Evolutionary conservation across 2,329 filamentous ascomycete genomes (phyloP).

Genomic region (Talaromyces sp.): DNA sequence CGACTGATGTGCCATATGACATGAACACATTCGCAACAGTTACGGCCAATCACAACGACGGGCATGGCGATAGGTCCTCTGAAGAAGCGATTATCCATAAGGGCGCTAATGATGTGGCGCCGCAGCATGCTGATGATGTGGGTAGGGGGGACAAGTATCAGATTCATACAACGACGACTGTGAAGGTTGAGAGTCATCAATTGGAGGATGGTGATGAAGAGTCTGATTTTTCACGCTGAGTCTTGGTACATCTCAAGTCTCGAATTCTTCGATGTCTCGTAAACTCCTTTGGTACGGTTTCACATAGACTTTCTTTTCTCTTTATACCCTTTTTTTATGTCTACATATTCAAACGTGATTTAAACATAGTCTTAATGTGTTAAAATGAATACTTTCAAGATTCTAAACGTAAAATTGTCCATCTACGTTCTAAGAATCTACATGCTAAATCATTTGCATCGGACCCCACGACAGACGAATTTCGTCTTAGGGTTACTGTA

Average conservation of each 20-base stretch:
- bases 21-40: not conserved
- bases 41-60: not conserved
- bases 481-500: not conserved
- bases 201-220: not conserved
- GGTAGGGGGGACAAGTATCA: not conserved
- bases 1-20: not conserved
- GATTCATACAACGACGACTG: conserved; percentile 21
- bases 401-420: too few species aligned
- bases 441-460: not conserved
- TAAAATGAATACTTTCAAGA: not conserved
- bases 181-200: conserved; percentile 20
- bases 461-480: not conserved
- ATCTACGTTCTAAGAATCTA: too few species aligned
- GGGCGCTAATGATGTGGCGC: not conserved
- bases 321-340: not conserved
- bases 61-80: not conserved
- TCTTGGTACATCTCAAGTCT: not conserved
- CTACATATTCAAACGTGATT: not conserved
- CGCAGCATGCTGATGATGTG: not conserved
- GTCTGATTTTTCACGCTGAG: not conserved
- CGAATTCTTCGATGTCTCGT: not conserved
- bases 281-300: not conserved
- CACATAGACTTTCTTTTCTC: not conserved
- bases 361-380: not conserved
- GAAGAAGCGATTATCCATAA: conserved; percentile 3